phyloP scores from a whole-genome alignment of 106 monocot genomes.

The Apostasia ramifera region DNA sequence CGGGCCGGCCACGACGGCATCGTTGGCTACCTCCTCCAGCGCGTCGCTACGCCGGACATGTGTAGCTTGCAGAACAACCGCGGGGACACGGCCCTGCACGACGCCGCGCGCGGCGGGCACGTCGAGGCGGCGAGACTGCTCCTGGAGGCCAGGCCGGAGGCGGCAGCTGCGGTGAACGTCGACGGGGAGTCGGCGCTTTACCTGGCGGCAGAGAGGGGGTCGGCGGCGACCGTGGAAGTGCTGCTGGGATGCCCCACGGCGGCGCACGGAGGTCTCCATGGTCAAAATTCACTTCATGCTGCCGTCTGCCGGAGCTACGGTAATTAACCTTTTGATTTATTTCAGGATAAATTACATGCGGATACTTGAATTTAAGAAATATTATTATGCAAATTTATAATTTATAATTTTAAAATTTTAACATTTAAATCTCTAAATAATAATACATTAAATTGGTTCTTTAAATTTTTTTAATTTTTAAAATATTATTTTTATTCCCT shows the following conservation, averaged over 20 bases:
- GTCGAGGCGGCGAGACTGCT: neutral
- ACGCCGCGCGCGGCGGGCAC: conserved; percentile 12
- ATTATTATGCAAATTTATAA: too few relatives aligned
- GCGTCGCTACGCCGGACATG: neutral
- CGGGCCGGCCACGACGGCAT: neutral
- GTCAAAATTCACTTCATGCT: conserved; percentile 31
- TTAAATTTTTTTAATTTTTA: too few relatives aligned
- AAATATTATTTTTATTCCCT: too few relatives aligned
- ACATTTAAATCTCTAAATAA: too few relatives aligned
- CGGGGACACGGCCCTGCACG: conserved; percentile 16
- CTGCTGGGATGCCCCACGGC: neutral
- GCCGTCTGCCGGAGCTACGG: conserved; percentile 26
- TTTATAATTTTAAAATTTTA: too few relatives aligned
- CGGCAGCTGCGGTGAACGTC: neutral
- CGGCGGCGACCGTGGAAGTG: conserved; percentile 1
- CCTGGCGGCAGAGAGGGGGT: conserved; percentile 13
- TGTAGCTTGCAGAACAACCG: neutral
- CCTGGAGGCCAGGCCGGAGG: neutral
- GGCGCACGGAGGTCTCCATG: conserved; percentile 8
- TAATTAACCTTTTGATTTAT: neutral
- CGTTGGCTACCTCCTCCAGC: neutral
- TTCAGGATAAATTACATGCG: neutral
- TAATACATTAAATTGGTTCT: neutral
- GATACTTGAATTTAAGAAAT: neutral
- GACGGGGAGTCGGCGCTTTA: conserved; percentile 26